Conservation (phyloP, 78 protist genomes). For the slime mould (Dictyostelium discoideum) region DNA sequence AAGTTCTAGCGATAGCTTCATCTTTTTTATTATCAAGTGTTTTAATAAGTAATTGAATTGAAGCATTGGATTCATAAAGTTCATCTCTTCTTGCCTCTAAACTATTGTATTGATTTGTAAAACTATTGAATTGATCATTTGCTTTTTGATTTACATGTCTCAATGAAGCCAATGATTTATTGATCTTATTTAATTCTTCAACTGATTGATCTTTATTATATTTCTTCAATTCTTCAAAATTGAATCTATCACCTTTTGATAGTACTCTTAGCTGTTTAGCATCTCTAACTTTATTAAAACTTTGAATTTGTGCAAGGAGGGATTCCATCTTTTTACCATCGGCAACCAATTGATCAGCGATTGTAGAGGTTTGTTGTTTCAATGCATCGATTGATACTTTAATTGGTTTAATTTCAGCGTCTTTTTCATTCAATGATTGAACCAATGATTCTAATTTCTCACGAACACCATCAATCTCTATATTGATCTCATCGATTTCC, state of each 20-base stretch:
- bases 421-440: neutral
- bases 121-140: conserved; percentile 92
- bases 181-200: neutral
- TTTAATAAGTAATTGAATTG: conserved; percentile 89
- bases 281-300: neutral
- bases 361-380: neutral
- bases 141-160: conserved; percentile 98
- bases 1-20: conserved; percentile 96
- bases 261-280: neutral
- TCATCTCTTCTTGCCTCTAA: conserved; percentile 80
- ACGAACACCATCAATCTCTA: neutral
- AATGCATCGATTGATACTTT: neutral
- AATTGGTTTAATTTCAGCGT: neutral
- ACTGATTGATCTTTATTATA: neutral
- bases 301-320: neutral
- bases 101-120: conserved; percentile 77
- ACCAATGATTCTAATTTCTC: neutral
- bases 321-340: conserved; percentile 9
- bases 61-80: conserved; percentile 41
- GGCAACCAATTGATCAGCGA: neutral
- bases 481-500: neutral
- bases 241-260: conserved; percentile 17
- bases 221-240: conserved; percentile 13
- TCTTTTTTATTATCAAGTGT: conserved; percentile 95
- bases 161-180: conserved; percentile 82